Conservation (phyloP, 805 yeast species). For the Myxozyma vanderwaltii region DNA sequence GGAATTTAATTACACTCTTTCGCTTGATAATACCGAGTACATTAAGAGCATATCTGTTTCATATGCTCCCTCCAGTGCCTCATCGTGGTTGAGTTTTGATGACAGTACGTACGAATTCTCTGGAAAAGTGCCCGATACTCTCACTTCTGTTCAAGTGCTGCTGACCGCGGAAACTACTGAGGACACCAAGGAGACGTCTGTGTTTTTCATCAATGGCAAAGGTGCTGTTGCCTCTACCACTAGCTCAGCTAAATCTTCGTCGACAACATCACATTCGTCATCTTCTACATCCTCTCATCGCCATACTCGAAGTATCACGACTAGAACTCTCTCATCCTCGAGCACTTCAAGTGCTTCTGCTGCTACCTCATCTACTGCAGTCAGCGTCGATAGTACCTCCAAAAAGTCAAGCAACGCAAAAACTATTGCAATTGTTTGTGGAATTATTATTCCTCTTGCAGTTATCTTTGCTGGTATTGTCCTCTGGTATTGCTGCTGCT, state of each 20-base stretch:
- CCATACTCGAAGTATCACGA: slow-evolving; percentile 38
- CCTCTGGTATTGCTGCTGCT: slow-evolving; percentile 59
- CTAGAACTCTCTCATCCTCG: slow-evolving; percentile 37
- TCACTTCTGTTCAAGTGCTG: slow-evolving; percentile 44
- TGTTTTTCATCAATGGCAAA: slow-evolving; percentile 42
- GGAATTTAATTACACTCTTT: slow-evolving; percentile 65
- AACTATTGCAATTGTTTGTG: slow-evolving; percentile 83
- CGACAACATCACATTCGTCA: slow-evolving; percentile 37
- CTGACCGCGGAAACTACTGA: slow-evolving; percentile 58
- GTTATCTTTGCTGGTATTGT: slow-evolving; percentile 52
- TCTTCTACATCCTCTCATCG: slow-evolving; percentile 37
- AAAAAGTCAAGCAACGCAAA: slow-evolving; percentile 43
- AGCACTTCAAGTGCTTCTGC: slow-evolving; percentile 39
- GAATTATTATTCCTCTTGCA: slow-evolving; percentile 76
- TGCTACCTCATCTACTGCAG: slow-evolving; percentile 24
- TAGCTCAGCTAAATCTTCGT: slow-evolving; percentile 26
- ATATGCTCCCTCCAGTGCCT: slow-evolving; percentile 19
- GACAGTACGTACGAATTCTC: slow-evolving; percentile 60
- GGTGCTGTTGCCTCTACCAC: slow-evolving; percentile 18
- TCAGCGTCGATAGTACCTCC: slow-evolving; percentile 39
- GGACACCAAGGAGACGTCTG: slow-evolving; percentile 37
- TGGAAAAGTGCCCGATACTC: slow-evolving; percentile 64
- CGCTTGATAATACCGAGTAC: slow-evolving; percentile 71
- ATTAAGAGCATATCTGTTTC: slow-evolving; percentile 30
- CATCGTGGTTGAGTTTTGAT: slow-evolving; percentile 67